Percentiles rank a stretch among this genome's conserved stretches.
phyloP scores from a whole-genome alignment of 306 rosid genomes.

The Hippophae rhamnoides region DNA sequence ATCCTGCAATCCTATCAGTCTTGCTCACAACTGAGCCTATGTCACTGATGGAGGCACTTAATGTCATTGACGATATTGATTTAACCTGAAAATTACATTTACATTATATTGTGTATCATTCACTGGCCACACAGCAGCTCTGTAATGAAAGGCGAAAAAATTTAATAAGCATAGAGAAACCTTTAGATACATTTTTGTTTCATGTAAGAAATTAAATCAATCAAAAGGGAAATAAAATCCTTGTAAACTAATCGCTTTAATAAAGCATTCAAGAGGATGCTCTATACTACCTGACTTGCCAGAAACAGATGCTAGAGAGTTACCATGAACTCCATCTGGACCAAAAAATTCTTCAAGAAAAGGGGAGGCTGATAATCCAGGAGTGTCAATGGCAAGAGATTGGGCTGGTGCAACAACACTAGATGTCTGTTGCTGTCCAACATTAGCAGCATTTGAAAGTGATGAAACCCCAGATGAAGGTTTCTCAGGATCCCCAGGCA shows the following conservation, averaged over 20 bases:
- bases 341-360: slow-evolving; percentile 77
- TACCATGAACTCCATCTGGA: slow-evolving; percentile 49
- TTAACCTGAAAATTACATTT: slow-evolving; percentile 49
- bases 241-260: slow-evolving; percentile 45
- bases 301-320: slow-evolving; percentile 44
- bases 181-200: neutral
- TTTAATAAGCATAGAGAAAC: neutral
- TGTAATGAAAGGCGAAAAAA: neutral
- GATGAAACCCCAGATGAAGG: slow-evolving; percentile 45
- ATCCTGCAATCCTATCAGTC: slow-evolving; percentile 92
- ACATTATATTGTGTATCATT: neutral
- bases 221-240: neutral
- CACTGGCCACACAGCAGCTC: neutral
- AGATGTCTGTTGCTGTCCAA: slow-evolving; percentile 57
- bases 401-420: slow-evolving; percentile 44
- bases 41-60: slow-evolving; percentile 69
- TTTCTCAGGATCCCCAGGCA: slow-evolving; percentile 78
- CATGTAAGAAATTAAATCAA: neutral
- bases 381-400: slow-evolving; percentile 92
- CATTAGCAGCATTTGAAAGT: slow-evolving; percentile 54
- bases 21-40: slow-evolving; percentile 76
- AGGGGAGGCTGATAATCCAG: slow-evolving; percentile 97
- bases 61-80: slow-evolving; percentile 65
- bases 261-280: slow-evolving; percentile 76
- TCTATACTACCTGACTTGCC: slow-evolving; percentile 58